Evolutionary conservation across 768 basidiomycete genomes (phyloP).

Genomic region (Mycena pura): DNA sequence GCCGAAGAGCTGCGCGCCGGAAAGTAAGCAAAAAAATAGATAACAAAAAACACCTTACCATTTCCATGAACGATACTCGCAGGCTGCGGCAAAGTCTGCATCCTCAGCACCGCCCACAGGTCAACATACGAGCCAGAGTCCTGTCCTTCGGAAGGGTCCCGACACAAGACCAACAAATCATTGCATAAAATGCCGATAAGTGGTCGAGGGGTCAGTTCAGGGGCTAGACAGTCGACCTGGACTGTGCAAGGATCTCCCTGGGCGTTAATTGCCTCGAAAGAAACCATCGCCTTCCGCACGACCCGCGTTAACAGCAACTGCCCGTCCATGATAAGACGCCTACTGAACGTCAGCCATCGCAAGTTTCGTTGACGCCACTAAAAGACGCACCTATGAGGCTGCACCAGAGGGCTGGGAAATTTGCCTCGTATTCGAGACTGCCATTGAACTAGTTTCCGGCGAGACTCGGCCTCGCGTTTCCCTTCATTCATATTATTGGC

Average conservation of each 20-base stretch:
- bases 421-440: slow-evolving; percentile 87
- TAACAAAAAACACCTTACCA: slow-evolving; percentile 46
- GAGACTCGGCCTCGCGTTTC: slow-evolving; percentile 93
- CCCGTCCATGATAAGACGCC: slow-evolving; percentile 94
- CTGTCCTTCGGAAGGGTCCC: slow-evolving; percentile 82
- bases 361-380: not conserved
- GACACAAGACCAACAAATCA: slow-evolving; percentile 90
- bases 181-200: slow-evolving; percentile 89
- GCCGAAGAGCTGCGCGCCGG: slow-evolving; percentile 65
- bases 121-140: slow-evolving; percentile 82
- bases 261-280: slow-evolving; percentile 80
- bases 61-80: slow-evolving; percentile 91
- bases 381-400: slow-evolving; percentile 84
- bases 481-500: slow-evolving; percentile 98
- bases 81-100: slow-evolving; percentile 92
- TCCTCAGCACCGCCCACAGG: slow-evolving; percentile 94
- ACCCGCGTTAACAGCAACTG: slow-evolving; percentile 85
- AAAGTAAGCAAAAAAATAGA: slow-evolving; percentile 4
- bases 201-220: slow-evolving; percentile 81
- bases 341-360: slow-evolving; percentile 36
- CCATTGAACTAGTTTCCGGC: slow-evolving; percentile 90
- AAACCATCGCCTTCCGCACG: slow-evolving; percentile 82
- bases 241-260: slow-evolving; percentile 82
- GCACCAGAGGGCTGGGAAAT: slow-evolving; percentile 97
- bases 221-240: slow-evolving; percentile 89